Conservation (phyloP, 805 yeast genomes). For the Cyberlindnera amylophila region DNA sequence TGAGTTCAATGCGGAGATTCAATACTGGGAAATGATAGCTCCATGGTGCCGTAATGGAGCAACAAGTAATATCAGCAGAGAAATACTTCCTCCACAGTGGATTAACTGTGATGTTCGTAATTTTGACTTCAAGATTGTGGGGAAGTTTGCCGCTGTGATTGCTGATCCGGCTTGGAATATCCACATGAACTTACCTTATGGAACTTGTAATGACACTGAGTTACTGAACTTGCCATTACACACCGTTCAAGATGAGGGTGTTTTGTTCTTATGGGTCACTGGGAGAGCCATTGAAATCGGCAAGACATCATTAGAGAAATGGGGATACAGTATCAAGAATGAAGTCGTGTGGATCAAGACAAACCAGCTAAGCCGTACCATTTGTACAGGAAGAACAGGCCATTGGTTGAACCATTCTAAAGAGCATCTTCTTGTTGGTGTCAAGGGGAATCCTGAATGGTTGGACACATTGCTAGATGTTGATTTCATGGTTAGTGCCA, state of each 20-base stretch:
- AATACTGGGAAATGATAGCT: slow-evolving; percentile 24
- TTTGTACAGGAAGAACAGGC: slow-evolving; percentile 94
- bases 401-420: slow-evolving; percentile 96
- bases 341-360: slow-evolving; percentile 90
- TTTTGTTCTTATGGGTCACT: slow-evolving; percentile 88
- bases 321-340: slow-evolving; percentile 81
- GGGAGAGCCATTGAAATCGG: slow-evolving; percentile 92
- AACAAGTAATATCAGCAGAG: slow-evolving; percentile 32
- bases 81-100: slow-evolving; percentile 67
- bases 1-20: slow-evolving; percentile 20
- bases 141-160: slow-evolving; percentile 77
- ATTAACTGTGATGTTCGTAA: slow-evolving; percentile 77
- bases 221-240: slow-evolving; percentile 62
- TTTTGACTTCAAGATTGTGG: slow-evolving; percentile 66
- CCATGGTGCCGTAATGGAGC: slow-evolving; percentile 34
- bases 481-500: slow-evolving; percentile 74
- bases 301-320: slow-evolving; percentile 62
- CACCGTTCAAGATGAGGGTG: slow-evolving; percentile 76
- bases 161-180: slow-evolving; percentile 96
- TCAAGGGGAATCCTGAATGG: slow-evolving; percentile 80
- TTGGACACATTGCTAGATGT: slow-evolving; percentile 60
- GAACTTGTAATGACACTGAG: slow-evolving; percentile 75
- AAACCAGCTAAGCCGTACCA: slow-evolving; percentile 81
- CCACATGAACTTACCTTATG: slow-evolving; percentile 81
- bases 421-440: slow-evolving; percentile 83